Conservation (phyloP, 2,329 filamentous ascomycete species). For the Huntiella abstrusa region DNA sequence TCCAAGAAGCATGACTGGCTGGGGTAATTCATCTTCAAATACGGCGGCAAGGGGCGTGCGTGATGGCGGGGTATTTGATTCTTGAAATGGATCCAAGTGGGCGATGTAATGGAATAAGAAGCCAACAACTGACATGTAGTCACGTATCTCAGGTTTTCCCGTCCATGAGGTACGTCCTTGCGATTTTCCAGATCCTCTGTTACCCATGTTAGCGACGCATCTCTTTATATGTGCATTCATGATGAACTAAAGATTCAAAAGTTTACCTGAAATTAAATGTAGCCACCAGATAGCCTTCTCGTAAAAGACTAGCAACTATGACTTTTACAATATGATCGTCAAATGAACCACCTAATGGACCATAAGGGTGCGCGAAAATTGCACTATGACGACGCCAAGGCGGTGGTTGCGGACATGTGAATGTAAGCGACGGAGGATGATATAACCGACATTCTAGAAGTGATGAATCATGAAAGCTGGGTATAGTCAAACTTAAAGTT, state of each 20-base stretch:
- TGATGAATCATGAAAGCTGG: slow-evolving; percentile 61
- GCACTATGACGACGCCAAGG: slow-evolving; percentile 32
- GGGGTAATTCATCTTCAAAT: background rate
- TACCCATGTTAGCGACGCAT: background rate
- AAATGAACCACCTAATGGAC: slow-evolving; percentile 65
- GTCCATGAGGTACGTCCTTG: slow-evolving; percentile 76
- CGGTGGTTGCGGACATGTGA: slow-evolving; percentile 16
- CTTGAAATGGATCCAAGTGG: slow-evolving; percentile 26
- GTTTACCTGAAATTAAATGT: slow-evolving; percentile 78
- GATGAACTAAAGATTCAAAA: slow-evolving; percentile 1
- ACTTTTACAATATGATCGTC: slow-evolving; percentile 66
- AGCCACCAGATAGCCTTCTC: slow-evolving; percentile 52
- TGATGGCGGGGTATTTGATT: slow-evolving; percentile 3
- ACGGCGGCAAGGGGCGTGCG: background rate
- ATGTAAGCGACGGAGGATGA: slow-evolving; percentile 36
- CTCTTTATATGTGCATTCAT: background rate
- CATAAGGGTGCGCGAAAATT: slow-evolving; percentile 79
- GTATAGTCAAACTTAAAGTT: slow-evolving; percentile 34
- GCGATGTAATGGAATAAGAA: slow-evolving; percentile 61
- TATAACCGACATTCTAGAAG: slow-evolving; percentile 69
- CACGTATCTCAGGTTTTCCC: slow-evolving; percentile 56
- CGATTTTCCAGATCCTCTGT: slow-evolving; percentile 57
- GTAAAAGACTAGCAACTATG: slow-evolving; percentile 44
- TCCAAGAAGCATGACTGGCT: slow-evolving; percentile 37
- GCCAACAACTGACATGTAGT: slow-evolving; percentile 68